Evolutionary conservation across 2,329 filamentous ascomycete genomes (phyloP).

Genomic region (Mycosphaerelloides madeirae): DNA sequence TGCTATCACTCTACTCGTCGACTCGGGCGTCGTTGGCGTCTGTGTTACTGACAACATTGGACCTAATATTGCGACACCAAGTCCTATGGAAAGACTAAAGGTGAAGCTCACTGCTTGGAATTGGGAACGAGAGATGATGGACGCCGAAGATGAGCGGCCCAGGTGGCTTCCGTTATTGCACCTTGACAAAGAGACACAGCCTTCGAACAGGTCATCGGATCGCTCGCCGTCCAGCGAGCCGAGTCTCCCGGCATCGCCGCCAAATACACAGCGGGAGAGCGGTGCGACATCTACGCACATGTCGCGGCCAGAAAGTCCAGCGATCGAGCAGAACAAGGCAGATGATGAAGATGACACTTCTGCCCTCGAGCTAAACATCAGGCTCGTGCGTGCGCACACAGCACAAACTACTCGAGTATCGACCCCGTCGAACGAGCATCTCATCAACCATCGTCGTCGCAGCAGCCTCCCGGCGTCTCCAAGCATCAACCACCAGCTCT

Average conservation of each 20-base stretch:
- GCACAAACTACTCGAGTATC: conserved; percentile 5
- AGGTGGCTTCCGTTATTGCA: conserved; percentile 15
- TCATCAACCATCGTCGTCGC: conserved; percentile 6
- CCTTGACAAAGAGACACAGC: conserved; percentile 4
- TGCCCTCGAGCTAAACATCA: conserved; percentile 10
- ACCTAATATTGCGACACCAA: neutral
- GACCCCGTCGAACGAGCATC: conserved; percentile 1
- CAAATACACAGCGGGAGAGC: conserved; percentile 22
- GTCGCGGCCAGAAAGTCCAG: conserved; percentile 17
- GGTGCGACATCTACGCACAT: conserved; percentile 16
- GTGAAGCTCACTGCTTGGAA: conserved; percentile 26
- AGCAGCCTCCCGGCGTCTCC: conserved; percentile 18
- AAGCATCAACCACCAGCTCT: conserved; percentile 16
- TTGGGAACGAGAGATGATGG: conserved; percentile 16
- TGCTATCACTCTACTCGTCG: conserved; percentile 6
- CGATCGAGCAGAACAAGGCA: conserved; percentile 6
- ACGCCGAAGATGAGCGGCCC: conserved; percentile 5
- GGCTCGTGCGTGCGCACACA: conserved; percentile 6
- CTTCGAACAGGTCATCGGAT: conserved; percentile 4
- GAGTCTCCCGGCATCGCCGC: conserved; percentile 21
- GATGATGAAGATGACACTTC: conserved; percentile 8
- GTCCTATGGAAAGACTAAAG: conserved; percentile 20
- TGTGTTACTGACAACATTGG: conserved; percentile 4
- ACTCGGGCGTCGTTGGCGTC: conserved; percentile 4
- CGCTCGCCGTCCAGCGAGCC: conserved; percentile 11